phyloP scores from a whole-genome alignment of 1,284 basidiomycete genomes.

The Ganoderma resinaceum region DNA sequence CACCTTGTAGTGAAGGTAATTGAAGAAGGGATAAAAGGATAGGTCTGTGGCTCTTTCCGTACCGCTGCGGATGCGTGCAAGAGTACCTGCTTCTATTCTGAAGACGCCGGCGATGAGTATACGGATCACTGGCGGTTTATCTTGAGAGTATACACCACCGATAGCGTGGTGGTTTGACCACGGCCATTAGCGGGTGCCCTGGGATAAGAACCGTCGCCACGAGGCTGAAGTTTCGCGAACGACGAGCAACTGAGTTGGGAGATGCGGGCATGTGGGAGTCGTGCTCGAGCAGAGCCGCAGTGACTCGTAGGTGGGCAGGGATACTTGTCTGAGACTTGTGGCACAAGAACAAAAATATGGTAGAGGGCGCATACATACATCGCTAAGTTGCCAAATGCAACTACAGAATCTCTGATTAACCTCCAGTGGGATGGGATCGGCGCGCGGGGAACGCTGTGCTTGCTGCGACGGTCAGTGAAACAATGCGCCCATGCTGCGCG shows the following conservation, averaged over 20 bases:
- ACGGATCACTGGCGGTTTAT: neutral
- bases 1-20: neutral
- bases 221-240: neutral
- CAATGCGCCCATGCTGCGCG: neutral
- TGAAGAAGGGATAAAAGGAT: neutral
- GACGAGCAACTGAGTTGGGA: neutral
- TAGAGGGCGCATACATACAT: neutral
- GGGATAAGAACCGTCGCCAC: neutral
- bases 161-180: neutral
- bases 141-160: neutral
- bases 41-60: too few species aligned
- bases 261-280: neutral
- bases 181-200: too few species aligned
- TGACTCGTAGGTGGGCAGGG: neutral
- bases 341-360: neutral
- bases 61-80: neutral
- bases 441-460: neutral
- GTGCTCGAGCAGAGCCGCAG: neutral
- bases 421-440: neutral
- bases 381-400: too few species aligned
- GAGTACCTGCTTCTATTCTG: neutral
- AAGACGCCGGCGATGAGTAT: neutral
- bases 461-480: neutral
- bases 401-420: neutral
- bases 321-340: neutral